Evolutionary conservation across 2,329 filamentous ascomycete species (phyloP).

Genomic region (Cladorrhinum sp.): DNA sequence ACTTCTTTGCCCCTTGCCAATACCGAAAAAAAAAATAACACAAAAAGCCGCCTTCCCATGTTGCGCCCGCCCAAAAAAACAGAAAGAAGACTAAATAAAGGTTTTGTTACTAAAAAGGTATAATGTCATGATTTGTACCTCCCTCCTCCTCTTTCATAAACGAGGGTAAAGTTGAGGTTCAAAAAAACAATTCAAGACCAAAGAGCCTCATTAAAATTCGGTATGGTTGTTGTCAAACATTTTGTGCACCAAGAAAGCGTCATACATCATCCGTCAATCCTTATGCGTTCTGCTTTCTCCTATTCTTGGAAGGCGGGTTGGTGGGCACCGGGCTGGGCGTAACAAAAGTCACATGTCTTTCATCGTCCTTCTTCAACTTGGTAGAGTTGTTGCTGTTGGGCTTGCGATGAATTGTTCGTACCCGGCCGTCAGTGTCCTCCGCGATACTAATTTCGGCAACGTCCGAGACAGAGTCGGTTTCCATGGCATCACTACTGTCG

Average conservation of each 20-base stretch:
- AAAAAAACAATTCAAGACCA: background rate
- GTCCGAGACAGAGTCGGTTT: constrained; percentile 58
- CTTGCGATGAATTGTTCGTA: constrained; percentile 30
- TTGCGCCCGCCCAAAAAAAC: constrained; percentile 1
- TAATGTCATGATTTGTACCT: background rate
- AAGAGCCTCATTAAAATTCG: constrained; percentile 3
- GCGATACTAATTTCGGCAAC: constrained; percentile 61
- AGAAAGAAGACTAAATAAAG: background rate
- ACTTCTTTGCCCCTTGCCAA: background rate
- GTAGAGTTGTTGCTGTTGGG: constrained; percentile 44
- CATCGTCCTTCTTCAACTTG: constrained; percentile 53
- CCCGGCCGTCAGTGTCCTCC: constrained; percentile 47
- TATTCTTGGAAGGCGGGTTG: constrained; percentile 29
- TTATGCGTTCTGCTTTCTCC: constrained; percentile 30
- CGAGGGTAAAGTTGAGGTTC: background rate
- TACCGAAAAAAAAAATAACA: constrained; percentile 1
- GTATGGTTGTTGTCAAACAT: constrained; percentile 1
- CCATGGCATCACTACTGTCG: constrained; percentile 52
- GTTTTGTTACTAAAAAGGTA: constrained; percentile 3
- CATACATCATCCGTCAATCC: background rate
- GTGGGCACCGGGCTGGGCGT: constrained; percentile 45
- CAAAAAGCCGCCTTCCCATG: background rate
- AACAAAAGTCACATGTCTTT: constrained; percentile 56
- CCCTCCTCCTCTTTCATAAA: background rate
- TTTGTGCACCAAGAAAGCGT: background rate